phyloP scores from a whole-genome alignment of 2,329 filamentous ascomycete species.

The Verticillium isaacii region DNA sequence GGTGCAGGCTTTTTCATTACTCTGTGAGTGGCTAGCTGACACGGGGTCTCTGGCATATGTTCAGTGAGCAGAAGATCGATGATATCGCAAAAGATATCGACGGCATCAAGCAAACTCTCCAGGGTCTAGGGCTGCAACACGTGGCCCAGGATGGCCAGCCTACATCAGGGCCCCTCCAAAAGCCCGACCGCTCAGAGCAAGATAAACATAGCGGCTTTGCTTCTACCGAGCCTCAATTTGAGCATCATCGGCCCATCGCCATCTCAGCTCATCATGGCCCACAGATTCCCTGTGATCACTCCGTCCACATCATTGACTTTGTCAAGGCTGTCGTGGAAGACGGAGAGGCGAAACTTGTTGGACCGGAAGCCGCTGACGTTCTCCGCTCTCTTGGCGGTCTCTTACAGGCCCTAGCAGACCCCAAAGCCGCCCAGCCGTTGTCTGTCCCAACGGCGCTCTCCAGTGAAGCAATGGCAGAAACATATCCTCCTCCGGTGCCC shows the following conservation, averaged over 20 bases:
- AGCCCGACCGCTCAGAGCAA: not conserved
- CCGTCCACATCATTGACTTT: constrained; percentile 26
- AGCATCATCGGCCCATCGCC: not conserved
- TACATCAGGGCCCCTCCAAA: not conserved
- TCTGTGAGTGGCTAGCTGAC: not conserved
- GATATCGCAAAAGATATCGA: constrained; percentile 26
- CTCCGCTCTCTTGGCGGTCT: not conserved
- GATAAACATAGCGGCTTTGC: not conserved
- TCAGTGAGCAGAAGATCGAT: constrained; percentile 31
- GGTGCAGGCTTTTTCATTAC: constrained; percentile 3
- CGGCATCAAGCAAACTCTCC: constrained; percentile 22
- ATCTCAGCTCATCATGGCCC: too few relatives aligned
- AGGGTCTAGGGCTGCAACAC: not conserved
- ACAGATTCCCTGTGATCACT: constrained; percentile 22
- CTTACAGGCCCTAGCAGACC: not conserved
- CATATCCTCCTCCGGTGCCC: constrained; percentile 16
- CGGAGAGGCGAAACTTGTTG: constrained; percentile 1
- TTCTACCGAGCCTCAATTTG: not conserved
- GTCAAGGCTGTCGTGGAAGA: constrained; percentile 15
- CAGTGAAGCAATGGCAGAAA: not conserved
- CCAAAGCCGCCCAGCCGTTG: not conserved
- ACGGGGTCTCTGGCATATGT: not conserved
- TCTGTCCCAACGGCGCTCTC: not conserved
- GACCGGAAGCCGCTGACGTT: not conserved
- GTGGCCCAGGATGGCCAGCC: not conserved